Evolutionary conservation across 306 rosid species (phyloP), one percentile per base, ranked within the genome.

Genomic region (Dalbergia cochinchinensis): DNA sequence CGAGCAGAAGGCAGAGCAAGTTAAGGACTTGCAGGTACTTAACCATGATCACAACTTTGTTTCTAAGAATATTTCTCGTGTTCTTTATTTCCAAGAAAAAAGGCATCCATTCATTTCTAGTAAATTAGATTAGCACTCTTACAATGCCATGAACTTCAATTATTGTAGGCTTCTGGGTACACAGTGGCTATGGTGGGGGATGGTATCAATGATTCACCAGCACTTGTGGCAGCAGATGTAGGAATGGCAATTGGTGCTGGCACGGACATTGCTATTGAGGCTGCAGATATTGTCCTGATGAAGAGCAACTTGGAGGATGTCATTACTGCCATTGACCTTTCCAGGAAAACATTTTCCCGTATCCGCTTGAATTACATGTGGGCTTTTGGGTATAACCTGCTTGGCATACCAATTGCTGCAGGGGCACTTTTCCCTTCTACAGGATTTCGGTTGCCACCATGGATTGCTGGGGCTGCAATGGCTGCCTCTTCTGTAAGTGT

Each of bases 401-500:
- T 93, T 6, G 91, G 89, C 51, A 91, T 93, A 34, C 96, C 94
- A 5, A 80, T 93, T 3, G 96, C 97, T 15, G 94, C 96, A 0
- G 94, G 96, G 5, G 80, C 67, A 26, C 85, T 92, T 22, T 90
- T 84, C 76, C 94, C 96, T 11, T 87, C 83, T 16, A 87, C 90
- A 4, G 47, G 88, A 60, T 91, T 91, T 61, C 74, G 91, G 31
- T 67, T 93, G 79, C 97, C 91, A 0, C 97, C 97, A 33, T 93
- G 96, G 94, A 51, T 93, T 69, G 97, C 96, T 4, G 97, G 94
- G 64, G 97, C 96, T 13, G 94, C 96, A 44, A 93, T 93, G 97
- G 97, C 96, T 53, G 96, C 96, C 37, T 93, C 97, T 61, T 92
- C 95, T 15, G 93, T 92, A 47, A 90, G 91, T 65, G 97, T 92